These are phyloP conservation scores for Eudorina sp. DNA, from an alignment of 139 green algal species.

Conservation along the genomic window DNA sequence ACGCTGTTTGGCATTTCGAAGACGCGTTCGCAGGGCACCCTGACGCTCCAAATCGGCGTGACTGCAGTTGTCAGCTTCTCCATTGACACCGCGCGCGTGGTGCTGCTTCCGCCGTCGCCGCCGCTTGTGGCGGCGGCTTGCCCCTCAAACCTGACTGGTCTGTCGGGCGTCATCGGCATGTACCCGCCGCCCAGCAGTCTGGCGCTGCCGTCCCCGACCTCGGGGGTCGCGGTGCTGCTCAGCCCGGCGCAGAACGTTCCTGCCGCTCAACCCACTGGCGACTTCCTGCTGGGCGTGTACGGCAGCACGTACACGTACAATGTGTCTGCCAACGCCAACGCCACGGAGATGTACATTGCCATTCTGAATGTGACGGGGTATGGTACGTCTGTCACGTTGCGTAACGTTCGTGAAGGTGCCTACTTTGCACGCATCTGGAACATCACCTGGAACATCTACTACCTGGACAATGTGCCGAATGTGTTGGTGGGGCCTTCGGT, in stretches of 20 bases:
- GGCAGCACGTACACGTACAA: neutral
- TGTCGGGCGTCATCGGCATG: neutral
- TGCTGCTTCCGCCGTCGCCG: too few species aligned
- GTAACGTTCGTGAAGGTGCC: neutral
- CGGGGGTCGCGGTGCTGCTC: neutral
- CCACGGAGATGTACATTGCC: neutral
- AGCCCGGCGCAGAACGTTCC: neutral
- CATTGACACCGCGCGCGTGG: neutral
- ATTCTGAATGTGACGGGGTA: neutral
- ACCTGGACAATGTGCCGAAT: neutral
- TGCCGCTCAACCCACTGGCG: neutral
- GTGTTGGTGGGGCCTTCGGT: neutral
- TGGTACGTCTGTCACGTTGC: neutral
- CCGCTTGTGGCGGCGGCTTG: neutral
- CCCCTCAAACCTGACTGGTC: neutral
- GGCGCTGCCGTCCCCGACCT: neutral
- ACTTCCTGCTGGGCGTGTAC: neutral
- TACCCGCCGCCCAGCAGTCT: neutral
- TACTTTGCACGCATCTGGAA: conserved; percentile 39
- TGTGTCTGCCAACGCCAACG: neutral
- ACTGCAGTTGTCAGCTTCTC: conserved; percentile 2
- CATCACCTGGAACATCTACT: neutral
- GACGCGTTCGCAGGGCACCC: neutral
- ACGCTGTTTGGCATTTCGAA: conserved; percentile 34
- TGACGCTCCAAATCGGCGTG: neutral